A percentile compares a stretch with the other conserved stretches of the same genome.
These are phyloP conservation scores for Ophiostoma sp. DNA, from an alignment of 2,329 filamentous ascomycete genomes.

Conservation along the genomic window DNA sequence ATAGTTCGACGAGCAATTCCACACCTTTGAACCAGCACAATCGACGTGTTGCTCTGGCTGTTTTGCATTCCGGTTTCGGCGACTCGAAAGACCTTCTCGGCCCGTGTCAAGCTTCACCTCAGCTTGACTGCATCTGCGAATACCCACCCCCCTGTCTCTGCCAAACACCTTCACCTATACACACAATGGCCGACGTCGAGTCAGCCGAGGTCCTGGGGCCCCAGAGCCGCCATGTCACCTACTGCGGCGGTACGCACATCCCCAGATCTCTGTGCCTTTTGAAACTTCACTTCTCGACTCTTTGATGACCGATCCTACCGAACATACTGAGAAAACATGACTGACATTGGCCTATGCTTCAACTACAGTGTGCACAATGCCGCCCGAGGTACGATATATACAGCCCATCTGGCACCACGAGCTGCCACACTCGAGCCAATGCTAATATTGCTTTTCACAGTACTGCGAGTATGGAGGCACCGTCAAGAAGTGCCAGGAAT, in stretches of 20 bases:
- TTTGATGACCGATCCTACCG: background rate
- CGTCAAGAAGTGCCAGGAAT: slow-evolving; percentile 94
- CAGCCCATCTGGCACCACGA: background rate
- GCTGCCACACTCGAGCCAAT: background rate
- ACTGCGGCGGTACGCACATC: slow-evolving; percentile 53
- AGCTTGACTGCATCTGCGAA: background rate
- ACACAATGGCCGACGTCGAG: slow-evolving; percentile 51
- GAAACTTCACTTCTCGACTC: background rate
- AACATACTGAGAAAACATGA: too few species aligned
- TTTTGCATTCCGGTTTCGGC: slow-evolving; percentile 8
- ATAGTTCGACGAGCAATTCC: background rate
- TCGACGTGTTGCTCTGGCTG: background rate
- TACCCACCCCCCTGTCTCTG: background rate
- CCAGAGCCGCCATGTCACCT: slow-evolving; percentile 49
- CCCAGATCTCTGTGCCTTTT: background rate
- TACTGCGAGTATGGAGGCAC: slow-evolving; percentile 99
- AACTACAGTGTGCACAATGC: slow-evolving; percentile 56
- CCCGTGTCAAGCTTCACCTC: background rate
- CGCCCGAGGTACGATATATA: slow-evolving; percentile 52
- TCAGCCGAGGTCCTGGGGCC: slow-evolving; percentile 44
- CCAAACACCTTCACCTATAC: background rate
- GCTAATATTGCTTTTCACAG: slow-evolving; percentile 43
- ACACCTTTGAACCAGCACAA: background rate
- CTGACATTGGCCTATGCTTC: background rate
- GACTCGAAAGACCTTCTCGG: background rate